These are phyloP conservation scores for Ammopiptanthus mongolicus DNA, from an alignment of 306 rosid genomes.

Conservation along the genomic window DNA sequence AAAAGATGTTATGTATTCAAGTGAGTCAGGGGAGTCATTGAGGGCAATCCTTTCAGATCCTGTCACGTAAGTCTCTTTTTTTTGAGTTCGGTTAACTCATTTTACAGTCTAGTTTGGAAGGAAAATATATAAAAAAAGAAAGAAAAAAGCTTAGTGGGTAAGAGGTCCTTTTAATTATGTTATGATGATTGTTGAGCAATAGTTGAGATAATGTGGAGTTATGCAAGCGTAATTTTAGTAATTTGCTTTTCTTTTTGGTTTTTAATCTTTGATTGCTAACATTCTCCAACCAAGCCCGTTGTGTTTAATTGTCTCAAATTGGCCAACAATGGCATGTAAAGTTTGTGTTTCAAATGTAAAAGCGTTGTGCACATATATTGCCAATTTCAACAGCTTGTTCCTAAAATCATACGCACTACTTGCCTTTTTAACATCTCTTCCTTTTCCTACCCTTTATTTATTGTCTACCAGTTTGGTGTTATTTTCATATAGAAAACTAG, in stretches of 20 bases:
- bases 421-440: background rate
- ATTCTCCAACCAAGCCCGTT: background rate
- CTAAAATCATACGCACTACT: background rate
- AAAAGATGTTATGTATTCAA: slow-evolving; percentile 47
- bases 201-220: background rate
- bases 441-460: background rate
- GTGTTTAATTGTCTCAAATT: background rate
- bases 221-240: background rate
- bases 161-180: background rate
- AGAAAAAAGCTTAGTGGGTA: background rate
- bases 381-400: background rate
- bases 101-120: background rate
- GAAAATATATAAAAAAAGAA: too few species aligned
- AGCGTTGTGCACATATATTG: background rate
- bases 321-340: background rate
- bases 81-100: background rate
- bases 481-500: background rate
- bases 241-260: background rate
- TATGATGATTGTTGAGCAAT: background rate
- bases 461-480: background rate
- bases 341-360: background rate
- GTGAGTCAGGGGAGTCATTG: slow-evolving; percentile 81
- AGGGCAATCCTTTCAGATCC: slow-evolving; percentile 84
- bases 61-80: slow-evolving; percentile 63
- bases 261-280: background rate